phyloP scores from a whole-genome alignment of 1,284 basidiomycete genomes.

The Austroboletus novae-zelandiae region DNA sequence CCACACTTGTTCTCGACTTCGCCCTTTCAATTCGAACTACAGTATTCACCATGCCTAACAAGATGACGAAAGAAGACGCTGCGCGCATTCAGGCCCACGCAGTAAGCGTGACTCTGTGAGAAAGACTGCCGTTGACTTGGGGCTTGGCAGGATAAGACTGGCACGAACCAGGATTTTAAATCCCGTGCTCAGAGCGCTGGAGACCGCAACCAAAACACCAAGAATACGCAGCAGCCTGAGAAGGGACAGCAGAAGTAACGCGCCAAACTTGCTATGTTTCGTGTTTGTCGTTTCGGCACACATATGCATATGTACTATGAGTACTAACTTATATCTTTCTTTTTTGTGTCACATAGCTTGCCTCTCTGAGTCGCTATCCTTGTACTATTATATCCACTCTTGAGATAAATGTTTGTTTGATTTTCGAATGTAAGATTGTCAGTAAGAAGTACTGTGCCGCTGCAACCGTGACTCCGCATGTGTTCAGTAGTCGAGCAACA shows the following conservation, averaged over 20 bases:
- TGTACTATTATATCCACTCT: too few species aligned
- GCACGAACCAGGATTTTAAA: constrained; percentile 10
- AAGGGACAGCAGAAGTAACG: constrained; percentile 2
- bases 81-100: constrained; percentile 12
- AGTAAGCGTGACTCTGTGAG: constrained; percentile 3
- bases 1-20: background rate
- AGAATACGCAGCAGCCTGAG: background rate
- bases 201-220: background rate
- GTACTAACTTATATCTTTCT: too few species aligned
- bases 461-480: too few species aligned
- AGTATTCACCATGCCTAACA: constrained; percentile 2
- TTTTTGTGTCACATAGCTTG: too few species aligned
- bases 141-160: background rate
- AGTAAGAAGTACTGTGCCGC: too few species aligned
- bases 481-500: too few species aligned
- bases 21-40: background rate
- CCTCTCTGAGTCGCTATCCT: too few species aligned
- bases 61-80: constrained; percentile 10
- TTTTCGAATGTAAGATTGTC: too few species aligned
- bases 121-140: background rate
- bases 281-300: constrained; percentile 1
- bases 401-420: too few species aligned
- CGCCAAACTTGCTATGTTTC: background rate
- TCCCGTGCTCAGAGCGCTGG: constrained; percentile 9
- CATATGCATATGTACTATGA: too few species aligned